A percentile compares a stretch with the other conserved stretches of the same genome.
phyloP scores from a whole-genome alignment of 2,329 filamentous ascomycete genomes.

The Ploettnerulaceae sp. region DNA sequence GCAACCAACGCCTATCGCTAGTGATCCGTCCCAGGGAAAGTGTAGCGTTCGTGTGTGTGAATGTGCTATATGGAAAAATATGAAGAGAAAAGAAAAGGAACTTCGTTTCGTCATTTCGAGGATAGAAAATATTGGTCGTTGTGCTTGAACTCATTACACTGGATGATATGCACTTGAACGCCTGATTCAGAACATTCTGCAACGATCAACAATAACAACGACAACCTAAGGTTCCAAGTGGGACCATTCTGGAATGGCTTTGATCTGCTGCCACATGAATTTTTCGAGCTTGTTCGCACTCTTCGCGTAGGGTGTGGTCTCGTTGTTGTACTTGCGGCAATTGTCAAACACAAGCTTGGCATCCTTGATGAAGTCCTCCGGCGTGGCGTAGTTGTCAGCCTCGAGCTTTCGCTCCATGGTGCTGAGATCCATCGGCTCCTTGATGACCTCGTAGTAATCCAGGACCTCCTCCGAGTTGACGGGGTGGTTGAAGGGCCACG shows the following conservation, averaged over 20 bases:
- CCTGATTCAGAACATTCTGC: no score
- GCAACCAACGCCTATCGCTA: no score
- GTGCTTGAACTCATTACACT: no score
- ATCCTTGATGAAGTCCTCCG: constrained; percentile 89
- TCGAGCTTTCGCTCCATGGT: constrained; percentile 97
- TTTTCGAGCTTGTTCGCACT: constrained; percentile 89
- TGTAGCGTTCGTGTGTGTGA: no score
- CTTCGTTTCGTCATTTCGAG: no score
- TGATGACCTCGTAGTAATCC: constrained; percentile 99
- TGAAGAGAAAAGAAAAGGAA: no score
- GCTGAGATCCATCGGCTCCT: constrained; percentile 91
- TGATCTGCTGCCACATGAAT: constrained; percentile 92
- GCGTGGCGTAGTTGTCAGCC: constrained; percentile 83
- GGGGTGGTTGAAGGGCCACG: constrained; percentile 91
- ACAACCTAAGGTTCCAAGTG: constrained; percentile 34
- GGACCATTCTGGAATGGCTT: constrained; percentile 89
- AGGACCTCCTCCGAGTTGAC: constrained; percentile 94
- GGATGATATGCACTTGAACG: not conserved
- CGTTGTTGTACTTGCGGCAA: constrained; percentile 93
- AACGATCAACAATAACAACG: not conserved
- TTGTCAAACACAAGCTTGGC: constrained; percentile 89
- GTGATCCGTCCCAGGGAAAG: no score
- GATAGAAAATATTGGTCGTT: no score
- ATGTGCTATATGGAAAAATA: no score
- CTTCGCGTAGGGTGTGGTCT: constrained; percentile 92